Evolutionary conservation across 768 basidiomycete species (phyloP).

Genomic region (Cystobasidium tubakii): DNA sequence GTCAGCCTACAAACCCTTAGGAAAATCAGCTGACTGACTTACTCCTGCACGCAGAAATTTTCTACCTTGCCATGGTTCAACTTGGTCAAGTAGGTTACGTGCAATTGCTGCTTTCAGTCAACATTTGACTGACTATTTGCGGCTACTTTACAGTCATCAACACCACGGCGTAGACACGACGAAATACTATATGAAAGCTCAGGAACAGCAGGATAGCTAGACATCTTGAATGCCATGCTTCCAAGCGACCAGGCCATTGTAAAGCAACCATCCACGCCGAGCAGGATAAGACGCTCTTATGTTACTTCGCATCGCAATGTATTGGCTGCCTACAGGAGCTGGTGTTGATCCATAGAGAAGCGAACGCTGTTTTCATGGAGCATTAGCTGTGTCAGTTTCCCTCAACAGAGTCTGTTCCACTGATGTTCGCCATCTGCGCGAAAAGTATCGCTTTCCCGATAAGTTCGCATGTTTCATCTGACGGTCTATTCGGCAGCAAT

Average conservation of each 20-base stretch:
- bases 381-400: no score
- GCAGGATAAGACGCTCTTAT: background rate
- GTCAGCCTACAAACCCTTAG: slow-evolving; percentile 62
- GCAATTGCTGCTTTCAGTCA: background rate
- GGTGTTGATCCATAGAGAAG: no score
- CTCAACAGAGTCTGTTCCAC: no score
- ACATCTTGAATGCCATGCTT: background rate
- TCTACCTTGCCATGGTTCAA: slow-evolving; percentile 62
- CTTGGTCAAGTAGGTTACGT: slow-evolving; percentile 60
- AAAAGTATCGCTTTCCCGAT: no score
- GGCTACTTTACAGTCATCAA: slow-evolving; percentile 38
- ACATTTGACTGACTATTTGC: background rate
- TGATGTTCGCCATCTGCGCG: no score
- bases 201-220: slow-evolving; percentile 13
- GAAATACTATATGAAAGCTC: slow-evolving; percentile 40
- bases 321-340: background rate
- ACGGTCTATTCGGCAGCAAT: no score
- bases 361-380: no score
- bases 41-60: background rate
- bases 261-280: background rate
- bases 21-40: slow-evolving; percentile 37
- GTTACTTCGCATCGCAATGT: background rate
- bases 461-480: no score
- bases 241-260: no score
- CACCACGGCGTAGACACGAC: slow-evolving; percentile 44